These are phyloP conservation scores for Trichothecium roseum DNA, from an alignment of 2,329 filamentous ascomycete species.

Conservation along the genomic window DNA sequence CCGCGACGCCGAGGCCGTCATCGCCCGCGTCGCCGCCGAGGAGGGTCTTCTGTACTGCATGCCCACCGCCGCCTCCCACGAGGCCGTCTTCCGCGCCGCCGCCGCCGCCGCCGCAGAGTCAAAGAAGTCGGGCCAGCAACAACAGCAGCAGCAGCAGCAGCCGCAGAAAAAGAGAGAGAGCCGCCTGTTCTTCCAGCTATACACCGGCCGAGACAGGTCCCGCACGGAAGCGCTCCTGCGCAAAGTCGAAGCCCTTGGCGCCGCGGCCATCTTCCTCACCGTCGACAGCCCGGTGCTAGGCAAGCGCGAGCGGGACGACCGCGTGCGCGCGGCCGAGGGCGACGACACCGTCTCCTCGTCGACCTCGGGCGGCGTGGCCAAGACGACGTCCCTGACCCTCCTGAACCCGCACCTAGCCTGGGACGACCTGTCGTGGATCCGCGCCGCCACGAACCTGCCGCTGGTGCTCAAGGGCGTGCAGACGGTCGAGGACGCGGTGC, in stretches of 20 bases:
- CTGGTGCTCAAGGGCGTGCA: conserved; percentile 49
- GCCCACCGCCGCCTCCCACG: conserved; percentile 50
- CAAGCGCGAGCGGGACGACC: conserved; percentile 39
- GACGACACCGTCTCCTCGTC: conserved; percentile 30
- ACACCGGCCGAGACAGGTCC: conserved; percentile 44
- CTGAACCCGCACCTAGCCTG: conserved; percentile 39
- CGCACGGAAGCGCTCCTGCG: conserved; percentile 40
- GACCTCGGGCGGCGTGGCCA: conserved; percentile 26
- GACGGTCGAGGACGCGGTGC: conserved; percentile 41
- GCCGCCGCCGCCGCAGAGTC: conserved; percentile 5
- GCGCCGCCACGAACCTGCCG: conserved; percentile 31
- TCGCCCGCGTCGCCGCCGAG: conserved; percentile 39
- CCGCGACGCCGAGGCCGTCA: conserved; percentile 50
- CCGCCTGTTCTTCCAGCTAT: conserved; percentile 52
- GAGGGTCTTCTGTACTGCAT: conserved; percentile 48
- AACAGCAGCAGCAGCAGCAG: conserved; percentile 1
- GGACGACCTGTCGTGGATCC: conserved; percentile 43
- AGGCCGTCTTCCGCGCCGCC: conserved; percentile 43
- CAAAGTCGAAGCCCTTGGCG: conserved; percentile 27
- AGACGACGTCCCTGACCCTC: too few relatives aligned
- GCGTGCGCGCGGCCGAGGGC: conserved; percentile 33
- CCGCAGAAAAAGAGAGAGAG: not conserved
- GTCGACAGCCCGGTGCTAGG: conserved; percentile 47
- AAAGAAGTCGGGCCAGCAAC: conserved; percentile 1
- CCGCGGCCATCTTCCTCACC: conserved; percentile 44